Evolutionary conservation across 768 basidiomycete species (phyloP).

Genomic region (Hortiboletus campestris): DNA sequence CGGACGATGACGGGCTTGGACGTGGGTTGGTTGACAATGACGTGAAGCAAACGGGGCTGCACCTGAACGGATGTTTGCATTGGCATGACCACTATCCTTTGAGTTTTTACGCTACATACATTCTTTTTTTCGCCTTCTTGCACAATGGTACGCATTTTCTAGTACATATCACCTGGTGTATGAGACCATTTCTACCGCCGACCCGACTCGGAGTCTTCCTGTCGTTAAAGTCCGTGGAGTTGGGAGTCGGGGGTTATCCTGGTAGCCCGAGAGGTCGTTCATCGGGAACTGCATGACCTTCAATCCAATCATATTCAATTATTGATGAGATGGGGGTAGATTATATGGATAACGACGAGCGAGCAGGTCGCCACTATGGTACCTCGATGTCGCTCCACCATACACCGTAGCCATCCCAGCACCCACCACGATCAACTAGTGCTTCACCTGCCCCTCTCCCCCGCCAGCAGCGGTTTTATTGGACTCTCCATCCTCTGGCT

Average conservation of each 20-base stretch:
- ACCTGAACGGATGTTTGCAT: not conserved
- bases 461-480: slow-evolving; percentile 7
- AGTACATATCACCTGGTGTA: slow-evolving; percentile 9
- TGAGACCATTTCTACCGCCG: no score
- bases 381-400: slow-evolving; percentile 5
- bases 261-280: no score
- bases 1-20: slow-evolving; percentile 78
- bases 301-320: not conserved
- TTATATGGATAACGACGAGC: slow-evolving; percentile 6
- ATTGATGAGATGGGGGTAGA: not conserved
- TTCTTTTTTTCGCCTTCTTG: not conserved
- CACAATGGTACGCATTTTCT: not conserved
- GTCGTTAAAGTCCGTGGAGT: no score
- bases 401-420: not conserved
- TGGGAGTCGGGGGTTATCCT: no score
- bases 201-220: no score
- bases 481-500: slow-evolving; percentile 7
- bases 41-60: slow-evolving; percentile 1
- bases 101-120: not conserved
- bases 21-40: slow-evolving; percentile 66
- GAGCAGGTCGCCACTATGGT: not conserved
- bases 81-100: not conserved
- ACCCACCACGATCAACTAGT: not conserved
- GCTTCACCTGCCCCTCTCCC: slow-evolving; percentile 12
- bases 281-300: not conserved